Conservation (phyloP, 306 rosid species). For the Canavalia ensiformis region DNA sequence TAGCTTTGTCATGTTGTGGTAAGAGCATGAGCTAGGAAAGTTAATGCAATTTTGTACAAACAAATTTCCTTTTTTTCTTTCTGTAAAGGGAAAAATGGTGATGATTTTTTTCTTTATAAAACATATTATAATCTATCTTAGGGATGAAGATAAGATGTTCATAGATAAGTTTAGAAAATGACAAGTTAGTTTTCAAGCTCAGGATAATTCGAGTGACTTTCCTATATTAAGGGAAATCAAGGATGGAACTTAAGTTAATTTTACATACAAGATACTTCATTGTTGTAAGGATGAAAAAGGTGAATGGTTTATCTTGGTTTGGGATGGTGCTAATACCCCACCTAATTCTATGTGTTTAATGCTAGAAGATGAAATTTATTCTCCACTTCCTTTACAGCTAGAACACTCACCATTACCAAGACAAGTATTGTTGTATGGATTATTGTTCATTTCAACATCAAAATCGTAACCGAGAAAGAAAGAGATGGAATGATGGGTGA, state of each 20-base stretch:
- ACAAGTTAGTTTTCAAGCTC: slow-evolving; percentile 52
- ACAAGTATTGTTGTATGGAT: no score
- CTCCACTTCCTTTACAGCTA: no score
- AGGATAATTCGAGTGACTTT: slow-evolving; percentile 60
- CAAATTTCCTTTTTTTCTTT: slow-evolving; percentile 69
- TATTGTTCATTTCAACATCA: no score
- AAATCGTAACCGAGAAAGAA: no score
- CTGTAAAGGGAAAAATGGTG: slow-evolving; percentile 57
- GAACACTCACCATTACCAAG: no score
- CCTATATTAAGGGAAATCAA: slow-evolving; percentile 57
- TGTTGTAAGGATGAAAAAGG: no score
- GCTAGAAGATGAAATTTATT: no score
- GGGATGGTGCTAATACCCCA: no score
- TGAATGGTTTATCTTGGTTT: no score
- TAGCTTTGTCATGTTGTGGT: slow-evolving; percentile 61
- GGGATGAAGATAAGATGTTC: slow-evolving; percentile 51
- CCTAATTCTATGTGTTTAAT: no score
- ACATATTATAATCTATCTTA: slow-evolving; percentile 49
- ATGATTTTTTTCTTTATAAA: slow-evolving; percentile 63
- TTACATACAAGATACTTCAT: slow-evolving; percentile 63
- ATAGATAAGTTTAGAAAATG: slow-evolving; percentile 67
- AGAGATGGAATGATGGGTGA: no score
- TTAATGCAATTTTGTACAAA: slow-evolving; percentile 63
- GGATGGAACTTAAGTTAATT: slow-evolving; percentile 52
- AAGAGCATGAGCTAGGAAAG: slow-evolving; percentile 48